Base-by-base conservation (phyloP, 2,329 filamentous ascomycete species). In the Pseudogymnoascus sp. region DNA sequence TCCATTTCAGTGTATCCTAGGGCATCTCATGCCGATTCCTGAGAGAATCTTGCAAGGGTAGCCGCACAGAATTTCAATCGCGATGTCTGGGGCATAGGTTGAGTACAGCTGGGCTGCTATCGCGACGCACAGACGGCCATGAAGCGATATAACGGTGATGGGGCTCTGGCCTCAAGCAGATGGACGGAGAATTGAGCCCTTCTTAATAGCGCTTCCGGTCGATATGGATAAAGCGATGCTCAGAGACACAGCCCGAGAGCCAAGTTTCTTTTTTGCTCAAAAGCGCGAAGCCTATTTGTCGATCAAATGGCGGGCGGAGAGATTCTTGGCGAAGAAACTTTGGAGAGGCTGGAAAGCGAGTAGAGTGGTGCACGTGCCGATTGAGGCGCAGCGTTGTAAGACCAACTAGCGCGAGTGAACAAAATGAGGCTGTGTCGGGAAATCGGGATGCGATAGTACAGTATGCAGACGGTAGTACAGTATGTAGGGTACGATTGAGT, bases 1-100 rank as follows among this genome's bases (percentile, higher is more conserved):
- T 68, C 65, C 72, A 73, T 64, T 10, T 63, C 47, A 39, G 33
- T 47, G 17, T 26, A n/a, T 17, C 47, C 17, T 31, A 58, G 6
- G 21, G 35, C 21, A 33, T 44, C 41, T 7, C 15, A 60, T 26
- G 2, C 24, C 41, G 9, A 17, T 26, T 21, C 21, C 11, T 2
- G 41, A 10, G 41, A 5, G 15, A 26, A 26, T 29, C 11, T 4
- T 50, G 44, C 21, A 29, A 50, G 44, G n/a, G n/a, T 31, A 54
- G 44, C n/a, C 26, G 26, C 26, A 26, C 26, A 17, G 17, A 33
- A 50, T 5, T 11, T 60, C 37, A 50, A 26, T 11, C 11, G 17
- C 17, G 17, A 17, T 17, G 17, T 17, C 17, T 17, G 17, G 17
- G 8, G 36, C 13, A 39, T 8, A 39, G 15, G 17, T n/a, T 29